Evolutionary conservation across 345 rosid species (phyloP), one percentile per base, ranked within the genome.

Genomic region (Erysimum cheiranthoides): DNA sequence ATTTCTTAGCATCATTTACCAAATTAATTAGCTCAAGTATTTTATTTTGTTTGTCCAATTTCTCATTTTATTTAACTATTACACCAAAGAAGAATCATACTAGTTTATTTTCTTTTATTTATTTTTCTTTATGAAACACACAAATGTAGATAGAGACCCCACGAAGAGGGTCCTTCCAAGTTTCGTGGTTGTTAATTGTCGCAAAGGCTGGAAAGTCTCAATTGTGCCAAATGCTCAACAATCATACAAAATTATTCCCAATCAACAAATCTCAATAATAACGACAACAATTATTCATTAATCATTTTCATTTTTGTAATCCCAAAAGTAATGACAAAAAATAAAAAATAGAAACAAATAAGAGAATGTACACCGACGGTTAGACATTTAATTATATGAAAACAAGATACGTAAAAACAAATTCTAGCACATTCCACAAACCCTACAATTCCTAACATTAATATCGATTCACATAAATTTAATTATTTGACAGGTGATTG

Each of bases 151-250:
- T 45, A 45, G 17, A 59, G 17, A 59, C 63, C 80, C 80, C 43
- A 62, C 21, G 35, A 56, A 70, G 17, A 53, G 42, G 9, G 73
- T 47, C 73, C 52, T 58, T 66, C 67, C 43, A 66, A 75, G 74
- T 60, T 75, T 68, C 47, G 69, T 75, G 79, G 79, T 40, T 75
- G 69, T 68, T 68, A 68, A 60, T 75, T 69, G 80, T 52, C 50
- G 63, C 57, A 61, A 76, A 52, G 50, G 35, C 79, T 75, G 63
- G 45, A 76, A 69, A 69, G 70, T 69, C 59, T 51, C 47, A 45
- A 57, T 56, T 10, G 6, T 76, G 49, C 70, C 69, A 68, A 75
- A 35, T 66, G 32, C 10, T 52, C 56, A 8, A 31, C 54, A 75
- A 68, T 75, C 79, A 68, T 67, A 14, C 39, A 8, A 27, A 56